These are phyloP conservation scores for Eucalyptus tenuipes DNA, from an alignment of 345 rosid species.

Conservation along the genomic window DNA sequence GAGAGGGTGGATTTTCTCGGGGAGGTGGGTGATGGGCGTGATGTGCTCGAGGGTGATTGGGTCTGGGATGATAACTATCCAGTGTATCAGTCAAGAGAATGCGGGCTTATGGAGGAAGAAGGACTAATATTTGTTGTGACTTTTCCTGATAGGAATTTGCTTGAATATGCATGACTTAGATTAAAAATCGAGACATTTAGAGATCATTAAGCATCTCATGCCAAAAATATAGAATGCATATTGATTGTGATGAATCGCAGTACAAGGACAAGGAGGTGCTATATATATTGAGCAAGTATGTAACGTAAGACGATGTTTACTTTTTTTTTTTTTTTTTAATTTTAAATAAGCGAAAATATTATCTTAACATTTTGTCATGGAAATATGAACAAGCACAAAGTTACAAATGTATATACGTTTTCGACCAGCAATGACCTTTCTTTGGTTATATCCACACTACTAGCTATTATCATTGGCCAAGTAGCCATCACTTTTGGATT, in stretches of 20 bases:
- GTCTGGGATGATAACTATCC: slow-evolving; percentile 86
- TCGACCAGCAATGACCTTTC: too few species aligned
- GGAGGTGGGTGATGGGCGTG: slow-evolving; percentile 39
- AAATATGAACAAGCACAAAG: too few species aligned
- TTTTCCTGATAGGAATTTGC: not conserved
- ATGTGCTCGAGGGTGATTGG: slow-evolving; percentile 79
- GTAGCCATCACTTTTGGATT: too few species aligned
- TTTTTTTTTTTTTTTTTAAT: too few species aligned
- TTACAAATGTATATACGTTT: too few species aligned
- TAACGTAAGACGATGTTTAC: accelerated
- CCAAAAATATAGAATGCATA: not conserved
- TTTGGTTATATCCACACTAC: accelerated
- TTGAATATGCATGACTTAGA: not conserved
- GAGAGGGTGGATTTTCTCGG: slow-evolving; percentile 47
- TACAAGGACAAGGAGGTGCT: too few species aligned
- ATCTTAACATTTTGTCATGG: too few species aligned
- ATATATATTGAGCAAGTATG: not conserved
- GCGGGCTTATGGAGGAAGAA: slow-evolving; percentile 46
- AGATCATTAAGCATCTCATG: not conserved
- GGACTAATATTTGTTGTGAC: not conserved
- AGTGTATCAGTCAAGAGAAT: slow-evolving; percentile 68
- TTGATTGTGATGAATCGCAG: not conserved
- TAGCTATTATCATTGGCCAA: too few species aligned
- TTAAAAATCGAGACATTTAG: not conserved
- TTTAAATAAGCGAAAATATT: too few species aligned